phyloP scores from a whole-genome alignment of 208 protist species.

The Leishmania lainsoni region DNA sequence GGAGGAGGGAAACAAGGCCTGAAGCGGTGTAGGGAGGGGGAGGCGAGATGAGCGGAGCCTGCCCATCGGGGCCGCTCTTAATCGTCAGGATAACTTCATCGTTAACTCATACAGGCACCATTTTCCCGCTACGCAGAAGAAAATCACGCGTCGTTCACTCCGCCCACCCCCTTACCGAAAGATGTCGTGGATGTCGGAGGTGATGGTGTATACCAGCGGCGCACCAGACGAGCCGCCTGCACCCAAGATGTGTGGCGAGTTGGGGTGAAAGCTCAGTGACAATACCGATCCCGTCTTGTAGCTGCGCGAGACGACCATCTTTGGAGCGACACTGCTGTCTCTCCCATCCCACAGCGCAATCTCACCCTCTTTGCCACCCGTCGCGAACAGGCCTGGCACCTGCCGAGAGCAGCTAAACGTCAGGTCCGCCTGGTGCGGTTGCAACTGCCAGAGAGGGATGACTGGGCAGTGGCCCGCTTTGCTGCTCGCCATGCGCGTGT shows the following conservation, averaged over 20 bases:
- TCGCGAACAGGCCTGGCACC: slow-evolving; percentile 81
- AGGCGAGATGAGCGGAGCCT: not conserved
- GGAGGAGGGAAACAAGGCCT: slow-evolving; percentile 10
- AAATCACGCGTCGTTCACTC: not conserved
- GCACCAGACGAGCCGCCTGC: slow-evolving; percentile 79
- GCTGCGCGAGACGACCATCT: slow-evolving; percentile 58
- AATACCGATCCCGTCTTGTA: slow-evolving; percentile 88
- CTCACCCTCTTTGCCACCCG: slow-evolving; percentile 86
- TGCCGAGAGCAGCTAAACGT: slow-evolving; percentile 80
- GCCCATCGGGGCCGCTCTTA: not conserved
- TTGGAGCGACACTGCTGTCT: slow-evolving; percentile 25
- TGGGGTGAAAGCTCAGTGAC: slow-evolving; percentile 82
- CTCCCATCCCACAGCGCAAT: slow-evolving; percentile 90
- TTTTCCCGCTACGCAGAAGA: no score
- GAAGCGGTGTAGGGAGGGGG: not conserved
- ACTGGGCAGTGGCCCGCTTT: not conserved
- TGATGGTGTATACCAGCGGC: slow-evolving; percentile 92
- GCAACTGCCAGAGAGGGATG: slow-evolving; percentile 54
- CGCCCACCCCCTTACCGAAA: slow-evolving; percentile 28
- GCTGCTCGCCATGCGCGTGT: slow-evolving; percentile 59
- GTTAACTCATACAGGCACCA: not conserved
- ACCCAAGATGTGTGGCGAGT: slow-evolving; percentile 88
- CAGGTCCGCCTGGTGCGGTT: slow-evolving; percentile 69
- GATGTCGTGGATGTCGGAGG: slow-evolving; percentile 62
- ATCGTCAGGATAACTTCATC: not conserved